Evolutionary conservation across 768 basidiomycete species (phyloP).

Genomic region (Mycena metata): DNA sequence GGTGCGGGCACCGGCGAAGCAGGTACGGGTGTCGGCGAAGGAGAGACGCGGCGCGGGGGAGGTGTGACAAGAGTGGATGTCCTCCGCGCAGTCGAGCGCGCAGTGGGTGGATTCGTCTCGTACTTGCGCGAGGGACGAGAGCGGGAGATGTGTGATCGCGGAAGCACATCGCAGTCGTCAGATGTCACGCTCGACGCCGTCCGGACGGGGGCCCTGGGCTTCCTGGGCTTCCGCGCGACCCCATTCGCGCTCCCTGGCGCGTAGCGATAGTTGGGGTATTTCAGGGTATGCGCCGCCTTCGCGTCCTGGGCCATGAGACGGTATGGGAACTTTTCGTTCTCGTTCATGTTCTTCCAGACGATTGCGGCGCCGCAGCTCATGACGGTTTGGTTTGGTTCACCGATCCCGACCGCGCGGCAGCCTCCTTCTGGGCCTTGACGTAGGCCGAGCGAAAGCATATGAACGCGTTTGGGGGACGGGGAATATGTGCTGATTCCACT

Average conservation of each 20-base stretch:
- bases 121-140: not conserved
- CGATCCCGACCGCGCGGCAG: not conserved
- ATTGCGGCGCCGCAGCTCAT: slow-evolving; percentile 71
- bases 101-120: slow-evolving; percentile 8
- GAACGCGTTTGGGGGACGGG: slow-evolving; percentile 69
- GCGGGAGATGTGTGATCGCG: not conserved
- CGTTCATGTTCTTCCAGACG: slow-evolving; percentile 68
- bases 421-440: slow-evolving; percentile 32
- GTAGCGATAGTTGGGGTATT: slow-evolving; percentile 65
- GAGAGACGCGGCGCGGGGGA: not conserved
- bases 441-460: slow-evolving; percentile 69
- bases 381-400: slow-evolving; percentile 52
- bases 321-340: slow-evolving; percentile 54
- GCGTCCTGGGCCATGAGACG: slow-evolving; percentile 55
- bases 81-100: slow-evolving; percentile 9
- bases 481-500: slow-evolving; percentile 44
- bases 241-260: slow-evolving; percentile 30
- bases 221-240: slow-evolving; percentile 8
- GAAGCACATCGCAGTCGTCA: not conserved
- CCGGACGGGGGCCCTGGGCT: not conserved
- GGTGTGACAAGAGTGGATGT: slow-evolving; percentile 2
- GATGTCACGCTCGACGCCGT: slow-evolving; percentile 7
- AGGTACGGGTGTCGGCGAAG: not conserved
- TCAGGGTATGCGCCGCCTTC: slow-evolving; percentile 56
- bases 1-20: not conserved